A percentile compares a stretch with the other conserved stretches of the same genome.
Conservation (phyloP, 495 filamentous ascomycete species). For the Lepidopterella palustris region DNA sequence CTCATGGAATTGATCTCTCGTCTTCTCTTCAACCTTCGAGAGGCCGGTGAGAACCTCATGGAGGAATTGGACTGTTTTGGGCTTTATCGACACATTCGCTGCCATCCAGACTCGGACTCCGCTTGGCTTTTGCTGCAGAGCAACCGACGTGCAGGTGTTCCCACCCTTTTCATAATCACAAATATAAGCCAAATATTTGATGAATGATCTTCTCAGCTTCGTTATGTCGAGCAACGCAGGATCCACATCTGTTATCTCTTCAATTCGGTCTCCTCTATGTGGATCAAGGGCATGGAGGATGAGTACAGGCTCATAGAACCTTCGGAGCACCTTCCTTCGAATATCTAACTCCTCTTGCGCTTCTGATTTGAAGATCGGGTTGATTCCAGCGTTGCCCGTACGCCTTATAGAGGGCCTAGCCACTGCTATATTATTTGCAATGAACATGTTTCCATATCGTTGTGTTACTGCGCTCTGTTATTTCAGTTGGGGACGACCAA, state of each 20-base stretch:
- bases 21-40: not conserved
- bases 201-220: not conserved
- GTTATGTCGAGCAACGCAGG: not conserved
- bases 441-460: too few species aligned
- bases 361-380: too few species aligned
- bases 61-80: slow-evolving; percentile 22
- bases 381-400: too few species aligned
- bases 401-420: too few species aligned
- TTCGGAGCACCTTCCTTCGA: not conserved
- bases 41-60: slow-evolving; percentile 13
- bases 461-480: too few species aligned
- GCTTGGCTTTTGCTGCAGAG: slow-evolving; percentile 28
- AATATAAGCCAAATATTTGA: slow-evolving; percentile 31
- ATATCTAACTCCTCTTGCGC: too few species aligned
- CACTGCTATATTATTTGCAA: too few species aligned
- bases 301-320: not conserved
- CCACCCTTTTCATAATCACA: slow-evolving; percentile 37
- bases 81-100: slow-evolving; percentile 21
- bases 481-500: too few species aligned
- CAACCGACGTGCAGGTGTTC: slow-evolving; percentile 32
- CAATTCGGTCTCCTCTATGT: not conserved
- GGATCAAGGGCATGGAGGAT: not conserved
- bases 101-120: slow-evolving; percentile 34
- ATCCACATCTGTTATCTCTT: not conserved
- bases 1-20: not conserved